A percentile compares a stretch with the other conserved stretches of the same genome.
These are phyloP conservation scores for Obelidium mucronatum DNA, from an alignment of 192 early-diverging fungal genomes.

Conservation along the genomic window DNA sequence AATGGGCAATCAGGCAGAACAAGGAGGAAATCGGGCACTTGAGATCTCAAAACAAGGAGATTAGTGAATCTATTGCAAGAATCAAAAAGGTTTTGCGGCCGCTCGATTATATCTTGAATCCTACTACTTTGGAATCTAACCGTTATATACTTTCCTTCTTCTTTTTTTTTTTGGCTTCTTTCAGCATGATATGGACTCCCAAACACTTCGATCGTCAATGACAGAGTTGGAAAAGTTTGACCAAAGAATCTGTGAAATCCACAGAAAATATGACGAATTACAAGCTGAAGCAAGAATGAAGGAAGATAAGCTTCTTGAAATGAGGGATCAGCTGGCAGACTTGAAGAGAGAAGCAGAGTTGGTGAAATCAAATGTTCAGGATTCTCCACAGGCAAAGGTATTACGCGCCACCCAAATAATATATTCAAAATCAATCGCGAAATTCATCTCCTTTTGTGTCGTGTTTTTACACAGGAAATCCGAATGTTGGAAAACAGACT, in stretches of 20 bases:
- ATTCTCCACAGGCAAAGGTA: slow-evolving; percentile 63
- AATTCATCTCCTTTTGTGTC: neutral
- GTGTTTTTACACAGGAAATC: slow-evolving; percentile 52
- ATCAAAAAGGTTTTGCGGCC: slow-evolving; percentile 70
- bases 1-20: slow-evolving; percentile 68
- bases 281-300: slow-evolving; percentile 60
- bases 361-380: slow-evolving; percentile 53
- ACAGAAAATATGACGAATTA: slow-evolving; percentile 67
- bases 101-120: neutral
- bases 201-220: slow-evolving; percentile 49
- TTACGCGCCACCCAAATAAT: slow-evolving; percentile 12
- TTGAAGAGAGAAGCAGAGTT: slow-evolving; percentile 55
- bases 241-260: slow-evolving; percentile 64
- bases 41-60: slow-evolving; percentile 59
- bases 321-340: slow-evolving; percentile 58
- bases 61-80: slow-evolving; percentile 60
- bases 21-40: slow-evolving; percentile 66
- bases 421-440: neutral
- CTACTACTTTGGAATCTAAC: neutral
- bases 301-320: slow-evolving; percentile 49
- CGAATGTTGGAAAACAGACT: slow-evolving; percentile 65
- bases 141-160: no score
- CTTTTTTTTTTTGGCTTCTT: neutral
- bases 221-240: slow-evolving; percentile 67
- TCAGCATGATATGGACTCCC: slow-evolving; percentile 49